These are phyloP conservation scores for Zygnema cylindricum DNA, from an alignment of 139 green algal species.

Conservation along the genomic window DNA sequence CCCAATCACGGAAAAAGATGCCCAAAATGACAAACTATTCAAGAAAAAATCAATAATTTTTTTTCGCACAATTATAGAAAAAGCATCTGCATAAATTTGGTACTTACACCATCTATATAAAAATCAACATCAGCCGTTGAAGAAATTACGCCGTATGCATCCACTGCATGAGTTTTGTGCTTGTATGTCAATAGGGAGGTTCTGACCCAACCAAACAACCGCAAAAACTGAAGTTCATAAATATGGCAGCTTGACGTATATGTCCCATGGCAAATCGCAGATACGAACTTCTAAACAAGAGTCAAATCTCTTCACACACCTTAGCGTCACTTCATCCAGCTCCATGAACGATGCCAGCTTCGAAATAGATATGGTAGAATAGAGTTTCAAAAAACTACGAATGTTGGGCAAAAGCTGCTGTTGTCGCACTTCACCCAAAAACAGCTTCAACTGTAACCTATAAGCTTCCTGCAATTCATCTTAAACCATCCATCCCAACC, in stretches of 20 bases:
- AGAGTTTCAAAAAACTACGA: conserved; percentile 91
- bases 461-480: conserved; percentile 77
- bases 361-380: conserved; percentile 82
- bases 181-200: conserved; percentile 45
- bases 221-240: too few species aligned
- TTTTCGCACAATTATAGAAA: too few species aligned
- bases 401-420: conserved; percentile 74
- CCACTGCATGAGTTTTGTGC: conserved; percentile 33
- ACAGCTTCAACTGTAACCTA: conserved; percentile 85
- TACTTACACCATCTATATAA: conserved; percentile 71
- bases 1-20: too few species aligned
- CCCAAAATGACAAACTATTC: too few species aligned
- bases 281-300: too few species aligned
- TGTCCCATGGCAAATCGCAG: too few species aligned
- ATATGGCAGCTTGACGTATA: too few species aligned
- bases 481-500: too few species aligned
- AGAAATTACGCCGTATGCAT: conserved; percentile 36
- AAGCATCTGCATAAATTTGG: too few species aligned
- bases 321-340: conserved; percentile 61
- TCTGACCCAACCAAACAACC: conserved; percentile 19
- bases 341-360: conserved; percentile 92
- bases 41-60: too few species aligned
- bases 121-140: conserved; percentile 79
- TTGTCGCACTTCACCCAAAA: conserved; percentile 82
- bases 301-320: too few species aligned